phyloP scores from a whole-genome alignment of 805 yeast species.

The Nakazawaea ishiwadae region DNA sequence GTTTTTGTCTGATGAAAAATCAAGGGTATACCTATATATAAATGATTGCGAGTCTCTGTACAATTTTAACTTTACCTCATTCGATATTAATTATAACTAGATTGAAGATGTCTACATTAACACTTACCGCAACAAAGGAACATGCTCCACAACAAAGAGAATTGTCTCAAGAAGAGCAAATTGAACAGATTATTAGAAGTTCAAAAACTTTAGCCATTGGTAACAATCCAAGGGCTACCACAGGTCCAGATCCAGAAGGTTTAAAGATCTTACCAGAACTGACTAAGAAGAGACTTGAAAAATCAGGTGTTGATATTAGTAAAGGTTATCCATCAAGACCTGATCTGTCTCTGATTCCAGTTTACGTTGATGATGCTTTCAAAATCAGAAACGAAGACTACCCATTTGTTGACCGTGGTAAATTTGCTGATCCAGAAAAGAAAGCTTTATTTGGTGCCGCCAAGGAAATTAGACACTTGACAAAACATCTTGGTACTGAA shows the following conservation, averaged over 20 bases:
- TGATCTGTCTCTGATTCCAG: slow-evolving; percentile 27
- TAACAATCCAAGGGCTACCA: slow-evolving; percentile 2
- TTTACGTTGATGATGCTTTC: slow-evolving; percentile 35
- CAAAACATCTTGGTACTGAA: slow-evolving; percentile 46
- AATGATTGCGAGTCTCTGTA: too few relatives aligned
- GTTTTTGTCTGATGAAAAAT: too few relatives aligned
- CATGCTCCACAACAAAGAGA: slow-evolving; percentile 7
- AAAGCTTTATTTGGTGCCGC: slow-evolving; percentile 37
- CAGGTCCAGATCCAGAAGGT: slow-evolving; percentile 16
- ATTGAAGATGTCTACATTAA: slow-evolving; percentile 14
- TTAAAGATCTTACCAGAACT: slow-evolving; percentile 24
- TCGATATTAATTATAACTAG: not conserved
- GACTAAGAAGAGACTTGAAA: slow-evolving; percentile 26
- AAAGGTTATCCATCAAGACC: slow-evolving; percentile 38
- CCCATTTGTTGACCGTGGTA: slow-evolving; percentile 30
- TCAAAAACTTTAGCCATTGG: slow-evolving; percentile 15
- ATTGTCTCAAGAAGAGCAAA: slow-evolving; percentile 18
- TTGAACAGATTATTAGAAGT: slow-evolving; percentile 19
- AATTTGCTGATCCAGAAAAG: slow-evolving; percentile 36
- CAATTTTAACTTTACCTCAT: too few relatives aligned
- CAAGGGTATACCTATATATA: too few relatives aligned
- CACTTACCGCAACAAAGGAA: slow-evolving; percentile 8
- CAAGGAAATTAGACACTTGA: slow-evolving; percentile 35
- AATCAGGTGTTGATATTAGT: slow-evolving; percentile 31
- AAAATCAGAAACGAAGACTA: slow-evolving; percentile 30